A percentile compares a stretch with the other conserved stretches of the same genome.
These are phyloP conservation scores for Stagonosporopsis rhizophila DNA, from an alignment of 2,329 filamentous ascomycete genomes.

Conservation along the genomic window DNA sequence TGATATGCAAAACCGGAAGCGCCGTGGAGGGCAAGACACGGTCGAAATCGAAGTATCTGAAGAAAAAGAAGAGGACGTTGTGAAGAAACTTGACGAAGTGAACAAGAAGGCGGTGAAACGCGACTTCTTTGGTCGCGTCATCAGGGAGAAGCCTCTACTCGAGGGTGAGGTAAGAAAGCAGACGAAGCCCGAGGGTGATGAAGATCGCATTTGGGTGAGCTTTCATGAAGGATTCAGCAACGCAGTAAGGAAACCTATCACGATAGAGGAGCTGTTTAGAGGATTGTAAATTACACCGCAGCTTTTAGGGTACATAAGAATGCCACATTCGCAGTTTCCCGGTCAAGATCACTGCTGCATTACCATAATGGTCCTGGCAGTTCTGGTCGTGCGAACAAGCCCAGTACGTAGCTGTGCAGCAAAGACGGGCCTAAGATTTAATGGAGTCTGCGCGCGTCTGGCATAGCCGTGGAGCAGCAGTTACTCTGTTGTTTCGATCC, in stretches of 20 bases:
- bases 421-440: neutral
- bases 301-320: neutral
- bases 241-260: constrained; percentile 87
- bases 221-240: constrained; percentile 93
- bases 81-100: constrained; percentile 32
- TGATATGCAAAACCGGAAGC: constrained; percentile 70
- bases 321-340: neutral
- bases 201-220: constrained; percentile 79
- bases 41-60: constrained; percentile 24
- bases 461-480: neutral
- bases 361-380: too few relatives aligned
- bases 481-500: neutral
- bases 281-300: constrained; percentile 58
- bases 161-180: constrained; percentile 53
- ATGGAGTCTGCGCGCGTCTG: neutral
- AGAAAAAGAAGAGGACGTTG: constrained; percentile 25
- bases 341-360: neutral
- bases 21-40: constrained; percentile 50
- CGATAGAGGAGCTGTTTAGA: constrained; percentile 77
- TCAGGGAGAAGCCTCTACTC: constrained; percentile 57
- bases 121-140: constrained; percentile 84
- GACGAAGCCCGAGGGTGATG: constrained; percentile 51
- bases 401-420: neutral
- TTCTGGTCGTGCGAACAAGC: neutral
- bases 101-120: constrained; percentile 63